phyloP scores from a whole-genome alignment of 805 yeast species.

The Ogataea glucozyma region DNA sequence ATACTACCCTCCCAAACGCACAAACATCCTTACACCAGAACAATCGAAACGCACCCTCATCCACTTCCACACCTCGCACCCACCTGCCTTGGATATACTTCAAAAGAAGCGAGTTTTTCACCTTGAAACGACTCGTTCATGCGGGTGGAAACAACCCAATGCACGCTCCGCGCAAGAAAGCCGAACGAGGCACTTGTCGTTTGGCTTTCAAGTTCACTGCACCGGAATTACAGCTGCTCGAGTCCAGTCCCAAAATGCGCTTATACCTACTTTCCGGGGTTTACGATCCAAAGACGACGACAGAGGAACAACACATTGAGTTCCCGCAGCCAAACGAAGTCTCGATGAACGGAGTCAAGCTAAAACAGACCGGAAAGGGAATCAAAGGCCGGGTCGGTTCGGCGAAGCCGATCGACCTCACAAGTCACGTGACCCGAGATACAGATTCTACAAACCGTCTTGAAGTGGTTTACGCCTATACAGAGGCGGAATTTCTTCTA shows the following conservation, averaged over 20 bases:
- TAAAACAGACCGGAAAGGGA: constrained; percentile 66
- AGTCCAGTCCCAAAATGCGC: constrained; percentile 32
- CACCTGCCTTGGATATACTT: constrained; percentile 48
- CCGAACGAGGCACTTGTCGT: constrained; percentile 47
- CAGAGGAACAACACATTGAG: constrained; percentile 40
- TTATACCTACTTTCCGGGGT: constrained; percentile 59
- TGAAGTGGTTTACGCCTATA: constrained; percentile 58
- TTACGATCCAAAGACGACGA: constrained; percentile 25
- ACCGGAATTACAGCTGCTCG: constrained; percentile 43
- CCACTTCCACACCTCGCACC: constrained; percentile 4
- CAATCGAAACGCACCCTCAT: not conserved
- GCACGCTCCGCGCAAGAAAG: constrained; percentile 40
- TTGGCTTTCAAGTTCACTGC: constrained; percentile 44
- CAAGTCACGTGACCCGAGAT: constrained; percentile 42
- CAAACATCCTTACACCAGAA: too few relatives aligned
- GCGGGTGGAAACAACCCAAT: constrained; percentile 44
- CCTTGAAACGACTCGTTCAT: constrained; percentile 46
- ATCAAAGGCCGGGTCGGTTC: constrained; percentile 77
- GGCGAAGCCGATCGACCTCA: constrained; percentile 78
- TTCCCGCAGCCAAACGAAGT: constrained; percentile 77
- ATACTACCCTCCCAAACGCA: too few relatives aligned
- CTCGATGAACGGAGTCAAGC: constrained; percentile 50
- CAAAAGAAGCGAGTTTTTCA: constrained; percentile 57
- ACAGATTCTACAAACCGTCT: constrained; percentile 39
- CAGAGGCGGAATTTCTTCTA: constrained; percentile 49